Conservation (phyloP, 768 basidiomycete genomes). For the Kwoniella sp. region DNA sequence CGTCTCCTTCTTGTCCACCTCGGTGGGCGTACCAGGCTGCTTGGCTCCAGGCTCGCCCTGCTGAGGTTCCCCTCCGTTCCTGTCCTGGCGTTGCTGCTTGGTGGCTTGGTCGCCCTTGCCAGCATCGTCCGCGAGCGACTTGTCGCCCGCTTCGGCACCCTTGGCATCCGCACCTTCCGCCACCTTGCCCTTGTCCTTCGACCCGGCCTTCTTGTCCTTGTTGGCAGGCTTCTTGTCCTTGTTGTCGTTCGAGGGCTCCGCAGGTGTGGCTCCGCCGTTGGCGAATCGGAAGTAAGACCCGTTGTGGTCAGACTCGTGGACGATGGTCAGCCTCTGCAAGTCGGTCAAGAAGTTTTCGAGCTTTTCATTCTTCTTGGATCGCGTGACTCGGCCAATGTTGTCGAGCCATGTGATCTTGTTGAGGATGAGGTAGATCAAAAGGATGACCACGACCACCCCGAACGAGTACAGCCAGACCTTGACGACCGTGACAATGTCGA, state of each 20-base stretch:
- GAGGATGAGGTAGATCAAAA: conserved; percentile 52
- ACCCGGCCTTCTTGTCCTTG: conserved; percentile 15
- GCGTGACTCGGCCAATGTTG: conserved; percentile 50
- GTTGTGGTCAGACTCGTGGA: conserved; percentile 48
- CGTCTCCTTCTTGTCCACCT: background rate
- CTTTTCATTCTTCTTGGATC: conserved; percentile 50
- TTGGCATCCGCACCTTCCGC: conserved; percentile 1
- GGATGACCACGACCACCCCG: conserved; percentile 51
- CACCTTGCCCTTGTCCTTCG: conserved; percentile 14
- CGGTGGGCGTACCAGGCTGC: background rate
- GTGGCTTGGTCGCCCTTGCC: conserved; percentile 7
- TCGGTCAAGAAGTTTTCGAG: conserved; percentile 53
- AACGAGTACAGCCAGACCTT: conserved; percentile 53
- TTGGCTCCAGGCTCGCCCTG: background rate
- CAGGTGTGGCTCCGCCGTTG: conserved; percentile 7
- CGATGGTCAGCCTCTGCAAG: conserved; percentile 52
- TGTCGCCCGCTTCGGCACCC: conserved; percentile 12
- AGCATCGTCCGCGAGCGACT: conserved; percentile 11
- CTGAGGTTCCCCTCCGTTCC: background rate
- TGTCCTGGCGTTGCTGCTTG: background rate
- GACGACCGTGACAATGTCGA: conserved; percentile 53
- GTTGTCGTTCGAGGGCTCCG: conserved; percentile 10
- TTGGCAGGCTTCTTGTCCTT: conserved; percentile 8
- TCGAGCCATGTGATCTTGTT: conserved; percentile 53
- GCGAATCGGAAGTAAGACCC: conserved; percentile 34